Evolutionary conservation across 2,329 filamentous ascomycete species (phyloP).

Genomic region (Fusarium sp.): DNA sequence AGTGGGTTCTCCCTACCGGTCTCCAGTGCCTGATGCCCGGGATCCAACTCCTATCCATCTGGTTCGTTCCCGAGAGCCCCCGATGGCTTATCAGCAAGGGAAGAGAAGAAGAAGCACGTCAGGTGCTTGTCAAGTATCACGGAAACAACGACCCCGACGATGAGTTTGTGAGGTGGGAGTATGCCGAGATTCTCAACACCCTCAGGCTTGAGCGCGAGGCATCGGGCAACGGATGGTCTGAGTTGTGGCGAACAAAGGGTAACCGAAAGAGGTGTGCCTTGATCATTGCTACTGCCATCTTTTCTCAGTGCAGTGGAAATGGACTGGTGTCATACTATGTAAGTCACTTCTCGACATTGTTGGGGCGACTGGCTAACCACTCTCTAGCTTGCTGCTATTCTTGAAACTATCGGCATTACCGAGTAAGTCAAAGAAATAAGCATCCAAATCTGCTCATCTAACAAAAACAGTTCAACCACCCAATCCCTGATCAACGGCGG

Average conservation of each 20-base stretch:
- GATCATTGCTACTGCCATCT: conserved; percentile 39
- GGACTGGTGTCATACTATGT: conserved; percentile 42
- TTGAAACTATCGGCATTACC: conserved; percentile 39
- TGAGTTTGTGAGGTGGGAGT: conserved; percentile 37
- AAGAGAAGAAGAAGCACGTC: conserved; percentile 32
- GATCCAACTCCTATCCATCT: conserved; percentile 35
- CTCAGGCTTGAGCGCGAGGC: conserved; percentile 33
- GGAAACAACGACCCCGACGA: conserved; percentile 30
- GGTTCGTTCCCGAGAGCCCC: conserved; percentile 35
- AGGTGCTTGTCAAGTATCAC: conserved; percentile 40
- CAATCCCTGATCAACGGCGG: conserved; percentile 43
- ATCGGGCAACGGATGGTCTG: conserved; percentile 25
- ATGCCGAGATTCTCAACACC: conserved; percentile 35
- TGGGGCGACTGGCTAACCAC: background rate
- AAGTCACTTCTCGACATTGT: background rate
- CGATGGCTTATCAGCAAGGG: conserved; percentile 41
- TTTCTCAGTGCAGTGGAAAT: conserved; percentile 41
- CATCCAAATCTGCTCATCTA: accelerated
- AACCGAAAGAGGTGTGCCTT: conserved; percentile 38
- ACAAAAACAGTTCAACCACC: conserved; percentile 24
- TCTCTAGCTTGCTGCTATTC: conserved; percentile 32
- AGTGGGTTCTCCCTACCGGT: conserved; percentile 38
- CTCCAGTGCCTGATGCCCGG: conserved; percentile 40
- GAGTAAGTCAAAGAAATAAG: conserved; percentile 2
- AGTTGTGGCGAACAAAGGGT: conserved; percentile 34